Evolutionary conservation across 345 rosid genomes (phyloP), one percentile per base, ranked within the genome.

Genomic region (Murraya paniculata): DNA sequence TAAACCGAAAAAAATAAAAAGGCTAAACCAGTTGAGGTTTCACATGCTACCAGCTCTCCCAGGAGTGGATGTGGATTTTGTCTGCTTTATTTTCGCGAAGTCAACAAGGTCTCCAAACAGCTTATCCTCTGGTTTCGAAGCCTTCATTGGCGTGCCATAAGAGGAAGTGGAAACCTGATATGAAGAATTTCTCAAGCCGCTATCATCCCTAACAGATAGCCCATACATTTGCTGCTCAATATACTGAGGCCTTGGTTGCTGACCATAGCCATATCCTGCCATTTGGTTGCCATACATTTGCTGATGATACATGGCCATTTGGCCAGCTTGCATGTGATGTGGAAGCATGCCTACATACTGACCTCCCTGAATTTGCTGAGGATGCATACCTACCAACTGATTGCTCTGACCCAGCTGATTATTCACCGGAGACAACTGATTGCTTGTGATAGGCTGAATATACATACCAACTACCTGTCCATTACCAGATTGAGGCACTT

Each of bases 41-140:
- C 92, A 93, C 93, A 89, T 88, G 87, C 97, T 90, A 79, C 99
- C 96, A 68, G 95, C 90, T 83, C 87, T 90, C 81, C 91, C 87
- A 4, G 94, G 84, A 31, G 90, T 84, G 39, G 94, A 83, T 24
- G 90, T 84, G 48, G 92, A 56, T 81, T 92, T 97, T 16, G 89
- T 71, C 2, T 94, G 82, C 85, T 94, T 97, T 82, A 93, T 82
- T 81, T 94, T 97, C 11, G 98, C 85, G 81, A 97, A 85, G 83
- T 94, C 97, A 18, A 97, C 98, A 24, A 97, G 98, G 83, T 97
- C 99, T 75, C 99, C 98, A 78, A 97, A 97, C 39, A 97, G 84
- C 94, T 91, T 94, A 81, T 97, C 91, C 84, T 90, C 92, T 13
- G 91, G 94, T 64, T 89, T 90, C 27, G 91, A 77, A 59, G 91